Percentiles rank a stretch among this genome's conserved stretches.
Evolutionary conservation across 164 flowering plant species (phyloP).

Genomic region (Piper betle): DNA sequence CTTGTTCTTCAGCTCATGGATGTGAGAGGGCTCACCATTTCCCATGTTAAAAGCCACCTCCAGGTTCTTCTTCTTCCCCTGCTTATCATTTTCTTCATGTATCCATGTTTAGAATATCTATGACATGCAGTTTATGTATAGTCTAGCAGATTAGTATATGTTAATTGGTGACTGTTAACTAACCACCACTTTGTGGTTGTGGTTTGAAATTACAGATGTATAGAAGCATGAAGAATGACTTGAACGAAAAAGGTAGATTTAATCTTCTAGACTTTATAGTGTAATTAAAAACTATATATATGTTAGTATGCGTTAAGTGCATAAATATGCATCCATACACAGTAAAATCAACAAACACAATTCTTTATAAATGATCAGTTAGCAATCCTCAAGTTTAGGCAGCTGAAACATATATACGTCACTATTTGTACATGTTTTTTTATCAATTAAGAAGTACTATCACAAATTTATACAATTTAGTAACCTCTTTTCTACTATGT

Average conservation of each 20-base stretch:
- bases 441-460: not conserved
- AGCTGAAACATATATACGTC: too few species aligned
- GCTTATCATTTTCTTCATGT: not conserved
- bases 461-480: too few species aligned
- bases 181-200: not conserved
- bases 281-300: too few species aligned
- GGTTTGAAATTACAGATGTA: not conserved
- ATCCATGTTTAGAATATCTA: not conserved
- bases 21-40: slow-evolving; percentile 75
- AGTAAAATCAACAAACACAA: too few species aligned
- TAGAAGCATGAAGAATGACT: not conserved
- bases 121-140: not conserved
- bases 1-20: slow-evolving; percentile 80
- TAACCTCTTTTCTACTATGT: too few species aligned
- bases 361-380: too few species aligned
- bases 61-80: slow-evolving; percentile 40
- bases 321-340: not conserved
- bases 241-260: not conserved
- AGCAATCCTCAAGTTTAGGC: too few species aligned
- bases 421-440: not conserved
- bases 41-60: slow-evolving; percentile 92
- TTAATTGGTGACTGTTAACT: too few species aligned
- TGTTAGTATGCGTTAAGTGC: not conserved
- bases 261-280: too few species aligned
- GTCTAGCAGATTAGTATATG: too few species aligned